phyloP scores from a whole-genome alignment of 352 stramenopile genomes.

The Phytopythium litorale region DNA sequence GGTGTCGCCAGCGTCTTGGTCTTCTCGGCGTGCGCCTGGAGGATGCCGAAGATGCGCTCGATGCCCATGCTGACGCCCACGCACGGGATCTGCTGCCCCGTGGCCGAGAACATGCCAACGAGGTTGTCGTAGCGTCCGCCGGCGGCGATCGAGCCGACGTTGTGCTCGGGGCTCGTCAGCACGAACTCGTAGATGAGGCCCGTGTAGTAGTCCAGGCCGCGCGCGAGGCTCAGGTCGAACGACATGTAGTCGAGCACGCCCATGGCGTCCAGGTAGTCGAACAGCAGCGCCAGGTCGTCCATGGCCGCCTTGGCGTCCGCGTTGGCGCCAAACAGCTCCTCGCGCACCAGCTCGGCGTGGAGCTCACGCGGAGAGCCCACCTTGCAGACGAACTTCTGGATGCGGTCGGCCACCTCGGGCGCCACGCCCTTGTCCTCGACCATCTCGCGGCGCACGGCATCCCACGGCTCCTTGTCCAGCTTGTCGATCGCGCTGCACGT shows the following conservation, averaged over 20 bases:
- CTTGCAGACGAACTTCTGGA: slow-evolving; percentile 93
- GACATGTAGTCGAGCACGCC: slow-evolving; percentile 91
- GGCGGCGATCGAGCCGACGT: slow-evolving; percentile 97
- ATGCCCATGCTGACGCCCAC: slow-evolving; percentile 98
- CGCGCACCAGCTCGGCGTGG: slow-evolving; percentile 62
- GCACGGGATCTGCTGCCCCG: slow-evolving; percentile 94
- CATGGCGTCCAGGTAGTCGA: slow-evolving; percentile 98
- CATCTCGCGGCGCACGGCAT: slow-evolving; percentile 90
- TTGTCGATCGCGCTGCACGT: slow-evolving; percentile 99
- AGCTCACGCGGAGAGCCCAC: slow-evolving; percentile 87
- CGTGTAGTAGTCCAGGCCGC: slow-evolving; percentile 99
- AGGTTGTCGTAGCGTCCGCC: slow-evolving; percentile 98
- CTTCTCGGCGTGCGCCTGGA: slow-evolving; percentile 91
- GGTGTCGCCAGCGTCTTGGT: slow-evolving; percentile 21
- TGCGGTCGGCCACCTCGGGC: slow-evolving; percentile 90
- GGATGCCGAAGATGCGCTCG: slow-evolving; percentile 98
- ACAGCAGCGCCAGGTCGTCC: slow-evolving; percentile 93
- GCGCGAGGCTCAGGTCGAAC: slow-evolving; percentile 97
- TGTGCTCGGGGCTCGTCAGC: slow-evolving; percentile 80
- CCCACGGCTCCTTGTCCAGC: slow-evolving; percentile 98
- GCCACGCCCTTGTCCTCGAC: slow-evolving; percentile 96
- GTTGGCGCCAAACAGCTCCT: slow-evolving; percentile 91
- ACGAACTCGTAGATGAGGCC: slow-evolving; percentile 99
- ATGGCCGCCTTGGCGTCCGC: slow-evolving; percentile 82
- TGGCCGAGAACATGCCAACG: slow-evolving; percentile 97